Percentiles rank a stretch among this genome's conserved stretches.
Evolutionary conservation across 768 basidiomycete species (phyloP).

Genomic region (Clavaria fumosa): DNA sequence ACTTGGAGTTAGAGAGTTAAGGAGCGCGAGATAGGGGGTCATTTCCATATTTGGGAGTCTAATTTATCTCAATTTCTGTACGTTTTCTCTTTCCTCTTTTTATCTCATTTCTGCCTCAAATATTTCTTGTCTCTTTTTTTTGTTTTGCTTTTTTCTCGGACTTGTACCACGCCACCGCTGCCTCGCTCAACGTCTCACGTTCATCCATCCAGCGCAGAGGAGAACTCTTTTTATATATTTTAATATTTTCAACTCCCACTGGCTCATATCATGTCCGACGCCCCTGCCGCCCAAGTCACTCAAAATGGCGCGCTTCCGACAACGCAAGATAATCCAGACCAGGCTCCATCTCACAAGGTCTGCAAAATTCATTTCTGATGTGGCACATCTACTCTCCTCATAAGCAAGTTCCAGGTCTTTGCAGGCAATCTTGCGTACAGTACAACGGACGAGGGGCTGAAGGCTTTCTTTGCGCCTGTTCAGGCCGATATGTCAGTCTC

Average conservation of each 20-base stretch:
- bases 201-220: too few relatives aligned
- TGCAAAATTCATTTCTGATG: slow-evolving; percentile 13
- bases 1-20: too few relatives aligned
- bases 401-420: slow-evolving; percentile 49
- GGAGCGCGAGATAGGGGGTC: too few relatives aligned
- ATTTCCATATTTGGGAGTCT: too few relatives aligned
- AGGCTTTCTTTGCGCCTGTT: slow-evolving; percentile 83
- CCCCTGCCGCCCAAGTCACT: slow-evolving; percentile 71
- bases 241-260: not conserved
- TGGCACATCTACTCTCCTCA: slow-evolving; percentile 4
- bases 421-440: slow-evolving; percentile 92
- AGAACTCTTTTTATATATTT: slow-evolving; percentile 2
- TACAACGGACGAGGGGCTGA: slow-evolving; percentile 89
- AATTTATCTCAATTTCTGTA: too few relatives aligned
- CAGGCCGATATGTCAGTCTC: slow-evolving; percentile 72
- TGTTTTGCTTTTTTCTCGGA: too few relatives aligned
- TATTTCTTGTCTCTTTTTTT: too few relatives aligned
- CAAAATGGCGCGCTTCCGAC: slow-evolving; percentile 75
- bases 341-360: slow-evolving; percentile 73
- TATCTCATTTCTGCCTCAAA: too few relatives aligned
- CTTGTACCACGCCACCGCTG: too few relatives aligned
- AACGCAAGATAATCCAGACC: slow-evolving; percentile 54
- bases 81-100: too few relatives aligned
- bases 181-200: too few relatives aligned
- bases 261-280: slow-evolving; percentile 57